A percentile compares a stretch with the other conserved stretches of the same genome.
phyloP scores from a whole-genome alignment of 495 filamentous ascomycete genomes.

The Talaromyces trachyspermus region DNA sequence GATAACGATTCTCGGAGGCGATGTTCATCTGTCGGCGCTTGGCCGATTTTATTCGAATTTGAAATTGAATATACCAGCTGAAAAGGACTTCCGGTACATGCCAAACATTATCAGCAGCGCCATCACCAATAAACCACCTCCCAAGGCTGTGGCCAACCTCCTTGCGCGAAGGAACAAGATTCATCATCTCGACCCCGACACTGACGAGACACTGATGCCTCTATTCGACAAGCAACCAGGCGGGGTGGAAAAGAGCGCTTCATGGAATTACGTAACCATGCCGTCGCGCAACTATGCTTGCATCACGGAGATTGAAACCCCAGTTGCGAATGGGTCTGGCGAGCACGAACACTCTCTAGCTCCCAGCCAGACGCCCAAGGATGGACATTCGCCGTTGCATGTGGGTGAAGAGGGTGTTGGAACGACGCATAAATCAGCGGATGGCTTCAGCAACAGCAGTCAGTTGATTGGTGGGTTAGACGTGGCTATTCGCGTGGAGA shows the following conservation, averaged over 20 bases:
- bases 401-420: conserved; percentile 58
- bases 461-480: conserved; percentile 56
- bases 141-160: conserved; percentile 80
- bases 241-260: conserved; percentile 53
- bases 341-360: conserved; percentile 11
- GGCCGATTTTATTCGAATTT: conserved; percentile 70
- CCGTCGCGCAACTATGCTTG: conserved; percentile 82
- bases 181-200: conserved; percentile 77
- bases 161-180: conserved; percentile 83
- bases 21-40: conserved; percentile 69
- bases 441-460: conserved; percentile 42
- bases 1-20: conserved; percentile 75
- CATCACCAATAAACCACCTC: conserved; percentile 93
- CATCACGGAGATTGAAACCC: conserved; percentile 55
- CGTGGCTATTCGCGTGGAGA: conserved; percentile 62
- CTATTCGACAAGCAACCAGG: conserved; percentile 83
- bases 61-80: conserved; percentile 50
- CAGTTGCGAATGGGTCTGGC: conserved; percentile 19
- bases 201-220: conserved; percentile 81
- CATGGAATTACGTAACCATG: conserved; percentile 79
- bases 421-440: conserved; percentile 55
- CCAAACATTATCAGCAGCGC: conserved; percentile 67
- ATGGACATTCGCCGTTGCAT: conserved; percentile 58
- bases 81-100: conserved; percentile 65
- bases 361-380: conserved; percentile 30